Evolutionary conservation across 306 rosid genomes (phyloP).

Genomic region (Pueraria montana): DNA sequence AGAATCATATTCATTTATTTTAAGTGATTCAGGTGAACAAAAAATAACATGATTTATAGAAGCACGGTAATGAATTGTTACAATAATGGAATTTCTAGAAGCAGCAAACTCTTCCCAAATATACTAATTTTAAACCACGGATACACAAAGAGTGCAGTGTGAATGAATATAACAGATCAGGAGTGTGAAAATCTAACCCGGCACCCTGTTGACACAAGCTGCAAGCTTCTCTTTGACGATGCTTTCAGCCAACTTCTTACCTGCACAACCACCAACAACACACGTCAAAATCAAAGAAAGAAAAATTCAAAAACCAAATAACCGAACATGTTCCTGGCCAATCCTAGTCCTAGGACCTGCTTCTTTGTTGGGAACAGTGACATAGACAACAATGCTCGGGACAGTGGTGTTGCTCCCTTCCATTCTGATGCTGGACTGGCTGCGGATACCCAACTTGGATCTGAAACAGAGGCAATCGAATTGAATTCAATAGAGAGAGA

Average conservation of each 20-base stretch:
- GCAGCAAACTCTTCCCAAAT: not conserved
- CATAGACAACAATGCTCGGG: slow-evolving; percentile 93
- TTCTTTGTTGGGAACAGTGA: slow-evolving; percentile 93
- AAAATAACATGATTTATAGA: not conserved
- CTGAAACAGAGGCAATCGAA: slow-evolving; percentile 52
- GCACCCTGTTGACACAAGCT: slow-evolving; percentile 91
- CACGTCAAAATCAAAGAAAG: slow-evolving; percentile 12
- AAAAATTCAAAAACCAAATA: not conserved
- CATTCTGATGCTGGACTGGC: slow-evolving; percentile 61
- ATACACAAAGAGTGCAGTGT: not conserved
- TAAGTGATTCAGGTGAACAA: no score
- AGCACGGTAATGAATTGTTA: not conserved
- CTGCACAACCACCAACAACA: slow-evolving; percentile 53
- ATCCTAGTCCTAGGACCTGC: slow-evolving; percentile 56
- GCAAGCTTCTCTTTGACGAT: slow-evolving; percentile 92
- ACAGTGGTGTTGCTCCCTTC: slow-evolving; percentile 72
- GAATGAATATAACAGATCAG: not conserved
- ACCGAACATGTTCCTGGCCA: not conserved
- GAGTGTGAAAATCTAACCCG: slow-evolving; percentile 62
- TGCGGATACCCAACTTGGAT: slow-evolving; percentile 63
- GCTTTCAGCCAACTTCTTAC: slow-evolving; percentile 90
- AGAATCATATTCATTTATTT: slow-evolving; percentile 8
- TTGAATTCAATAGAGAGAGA: not conserved
- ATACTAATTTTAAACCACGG: not conserved
- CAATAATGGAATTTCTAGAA: not conserved